Evolutionary conservation across 164 flowering plant genomes (phyloP), one percentile per base, ranked within the genome.

Genomic region (Platanus orientalis): DNA sequence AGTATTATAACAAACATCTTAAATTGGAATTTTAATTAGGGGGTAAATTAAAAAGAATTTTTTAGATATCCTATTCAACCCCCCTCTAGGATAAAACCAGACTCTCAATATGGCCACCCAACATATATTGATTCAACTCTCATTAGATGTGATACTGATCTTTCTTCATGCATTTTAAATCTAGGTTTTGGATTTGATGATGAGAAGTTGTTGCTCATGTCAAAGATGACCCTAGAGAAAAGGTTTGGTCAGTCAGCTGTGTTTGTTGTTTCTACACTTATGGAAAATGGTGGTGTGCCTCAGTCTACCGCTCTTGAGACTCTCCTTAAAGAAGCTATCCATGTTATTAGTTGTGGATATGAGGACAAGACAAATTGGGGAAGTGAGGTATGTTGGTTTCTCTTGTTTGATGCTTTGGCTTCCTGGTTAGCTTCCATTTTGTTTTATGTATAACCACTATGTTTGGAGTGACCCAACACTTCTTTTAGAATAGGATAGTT

Each of bases 281-380:
- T 76, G 66, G 81, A 78, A 67, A 56, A 79, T 57, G 84, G 84
- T 30, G 84, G 80, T 27, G 69, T 71, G 56, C 75, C 73, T 16
- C 64, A 60, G 56, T 68, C n/a, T n/a, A 32, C 60, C 7, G 71
- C 73, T n/a, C 80, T n/a, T 1, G 64, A 78, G 16, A 60, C 73
- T 24, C 78, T 78, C 45, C 68, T 80, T n/a, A 74, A 74, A 49
- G 84, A 81, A 64, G 76, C 82, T n/a, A n/a, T n/a, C n/a, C n/a
- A n/a, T n/a, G n/a, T n/a, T n/a, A n/a, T n/a, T n/a, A n/a, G n/a
- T n/a, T 81, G 84, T 67, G 84, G 82, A 19, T 81, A 74, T 50
- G 84, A 81, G 69, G 84, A 81, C 73, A 80, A 76, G 71, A 76
- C 82, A 50, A 82, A 80, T 24, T 78, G 84, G 84, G 84, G 80